Evolutionary conservation across 768 basidiomycete species (phyloP).

Genomic region (Filobasidium floriforme): DNA sequence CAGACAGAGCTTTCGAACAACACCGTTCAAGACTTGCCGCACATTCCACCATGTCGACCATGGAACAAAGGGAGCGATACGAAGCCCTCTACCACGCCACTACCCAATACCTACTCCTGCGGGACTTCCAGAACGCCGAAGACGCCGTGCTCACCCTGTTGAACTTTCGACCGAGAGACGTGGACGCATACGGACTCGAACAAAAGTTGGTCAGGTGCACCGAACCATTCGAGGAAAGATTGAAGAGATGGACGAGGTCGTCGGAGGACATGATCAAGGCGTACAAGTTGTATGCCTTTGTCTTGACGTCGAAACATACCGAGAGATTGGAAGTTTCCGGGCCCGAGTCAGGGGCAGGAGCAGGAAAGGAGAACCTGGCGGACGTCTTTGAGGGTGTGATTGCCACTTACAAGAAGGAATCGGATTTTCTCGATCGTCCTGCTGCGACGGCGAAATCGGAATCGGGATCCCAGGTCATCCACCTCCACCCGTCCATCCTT

Average conservation of each 20-base stretch:
- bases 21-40: too few relatives aligned
- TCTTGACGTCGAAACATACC: constrained; percentile 2
- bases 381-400: background rate
- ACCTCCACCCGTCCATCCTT: constrained; percentile 5
- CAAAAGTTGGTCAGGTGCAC: background rate
- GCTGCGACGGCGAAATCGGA: too few relatives aligned
- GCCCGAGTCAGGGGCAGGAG: background rate
- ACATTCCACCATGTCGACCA: constrained; percentile 6
- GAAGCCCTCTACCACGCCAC: background rate
- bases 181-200: background rate
- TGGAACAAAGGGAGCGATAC: constrained; percentile 5
- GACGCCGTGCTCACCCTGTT: background rate
- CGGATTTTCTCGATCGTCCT: too few relatives aligned
- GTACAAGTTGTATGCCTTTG: constrained; percentile 2
- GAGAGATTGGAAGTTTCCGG: background rate
- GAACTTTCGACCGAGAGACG: background rate
- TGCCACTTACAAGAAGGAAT: background rate
- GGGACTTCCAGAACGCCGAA: constrained; percentile 1
- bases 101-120: background rate
- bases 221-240: background rate
- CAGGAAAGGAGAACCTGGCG: background rate
- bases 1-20: too few relatives aligned
- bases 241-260: constrained; percentile 1
- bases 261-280: constrained; percentile 2
- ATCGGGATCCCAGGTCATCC: background rate